Base-by-base conservation (phyloP, 352 stramenopile genomes). In the Phytophthora pistaciae region DNA sequence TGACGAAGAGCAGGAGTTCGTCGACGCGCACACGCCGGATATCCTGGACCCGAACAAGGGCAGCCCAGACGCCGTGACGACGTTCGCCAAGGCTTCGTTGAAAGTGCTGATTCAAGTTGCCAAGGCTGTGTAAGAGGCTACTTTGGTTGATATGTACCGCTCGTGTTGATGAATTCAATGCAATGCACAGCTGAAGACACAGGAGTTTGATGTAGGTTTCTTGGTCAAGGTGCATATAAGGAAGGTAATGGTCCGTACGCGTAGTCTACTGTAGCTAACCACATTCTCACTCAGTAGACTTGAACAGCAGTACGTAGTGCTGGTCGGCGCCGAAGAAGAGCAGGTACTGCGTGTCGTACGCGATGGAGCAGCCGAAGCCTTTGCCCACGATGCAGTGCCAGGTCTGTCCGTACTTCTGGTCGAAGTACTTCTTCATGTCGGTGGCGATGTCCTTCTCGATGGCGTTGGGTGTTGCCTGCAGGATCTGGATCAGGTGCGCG, bases 381-480 rank as follows among this genome's bases (percentile, higher is more conserved):
- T 93, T 93, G 56, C 92, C 91, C 6, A 96, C 90, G 81, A 99
- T 98, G 68, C 96, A 98, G 77, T 99, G 96, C 94, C 95, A 98
- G 38, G 94, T 98, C 23, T 91, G 92, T 40, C 87, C 90, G 77
- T 97, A 94, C 69, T 97, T 98, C 76, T 99, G 98, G 81, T 99
- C 97, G 75, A 99, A 99, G 82, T 99, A 98, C 79, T 99, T 99
- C 79, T 99, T 99, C 79, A 99, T 99, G 73, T 98, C 98, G 27
- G 97, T 98, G 33, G 98, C 96, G 68, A 99, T 98, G 78, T 99
- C 97, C 83, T 98, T 94, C 64, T 94, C 82, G 33, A 94, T 94
- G n/a, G 75, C 75, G 23, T 74, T 72, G 50, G 75, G 65, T 21
- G 72, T 84, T 46, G 70, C 40, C 61, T 84, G 77, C 29, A 87